Base-by-base conservation (phyloP, 2,329 filamentous ascomycete species). In the Diaporthe vexans region DNA sequence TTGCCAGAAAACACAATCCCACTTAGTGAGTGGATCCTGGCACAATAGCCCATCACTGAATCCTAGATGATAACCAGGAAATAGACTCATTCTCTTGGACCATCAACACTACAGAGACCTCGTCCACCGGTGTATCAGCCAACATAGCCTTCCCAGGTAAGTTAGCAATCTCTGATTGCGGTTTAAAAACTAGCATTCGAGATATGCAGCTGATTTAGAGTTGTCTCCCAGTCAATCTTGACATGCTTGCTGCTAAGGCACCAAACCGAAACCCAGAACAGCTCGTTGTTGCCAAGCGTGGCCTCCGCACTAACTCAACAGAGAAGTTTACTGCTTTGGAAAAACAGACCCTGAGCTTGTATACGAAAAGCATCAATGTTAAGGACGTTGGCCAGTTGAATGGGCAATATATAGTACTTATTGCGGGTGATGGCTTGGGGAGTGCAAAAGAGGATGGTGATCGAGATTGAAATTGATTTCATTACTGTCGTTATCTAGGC, bases 241-340 rank as follows among this genome's bases (percentile, higher is more conserved):
- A 40, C 13, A 68, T 68, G 48, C 63, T 68, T 40, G 48, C 48
- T 51, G 33, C 48, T 8, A 68, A 68, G 4, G 63, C 63, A 68
- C 48, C 48, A 5, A 13, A 29, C 26, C 46, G 33, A 54, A 19
- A 40, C 21, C 33, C 46, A 54, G 26, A 68, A 13, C 46, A 68
- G n/a, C 33, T 68, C 2, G 17, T 37, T 21, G n/a, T 68, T 54
- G 63, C 63, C 17, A 68, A 33, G 33, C 63, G 63, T 9, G 21
- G 29, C 3, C 33, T 68, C 11, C 29, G 29, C 13, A 13, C 48
- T 13, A 54, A 9, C 33, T 54, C 63, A 29, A 68, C 63, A 26
- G 63, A 68, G 33, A 68, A 52, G 8, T 68, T 68, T n/a, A 40
- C 63, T 24, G n/a, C 48, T 9, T 48, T 68, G 8, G 63, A 54